A percentile compares a stretch with the other conserved stretches of the same genome.
These are phyloP conservation scores for Pelargonium myrrhifolium DNA, from an alignment of 441 rosid genomes.

Conservation along the genomic window DNA sequence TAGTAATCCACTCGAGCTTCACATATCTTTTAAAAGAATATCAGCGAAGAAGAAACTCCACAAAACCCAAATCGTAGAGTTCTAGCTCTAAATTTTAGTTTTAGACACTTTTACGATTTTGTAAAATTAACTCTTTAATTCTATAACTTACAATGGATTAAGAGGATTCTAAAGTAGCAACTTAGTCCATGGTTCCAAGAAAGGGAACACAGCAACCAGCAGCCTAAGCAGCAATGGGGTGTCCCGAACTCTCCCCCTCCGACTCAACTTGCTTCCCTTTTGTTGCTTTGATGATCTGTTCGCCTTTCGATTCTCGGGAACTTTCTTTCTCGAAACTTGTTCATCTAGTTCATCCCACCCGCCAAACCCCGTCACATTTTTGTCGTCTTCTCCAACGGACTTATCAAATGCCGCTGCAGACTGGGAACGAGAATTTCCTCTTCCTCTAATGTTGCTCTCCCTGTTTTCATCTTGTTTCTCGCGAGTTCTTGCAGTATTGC, in stretches of 20 bases:
- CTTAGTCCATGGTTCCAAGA: conserved; percentile 59
- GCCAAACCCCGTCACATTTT: conserved; percentile 32
- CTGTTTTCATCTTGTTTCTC: conserved; percentile 24
- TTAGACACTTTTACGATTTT: too few relatives aligned
- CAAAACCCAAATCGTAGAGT: too few relatives aligned
- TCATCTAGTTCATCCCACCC: conserved; percentile 84
- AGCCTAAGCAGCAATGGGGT: conserved; percentile 51
- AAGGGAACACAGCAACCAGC: conserved; percentile 64
- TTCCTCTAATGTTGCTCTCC: conserved; percentile 13
- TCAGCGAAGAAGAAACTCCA: too few relatives aligned
- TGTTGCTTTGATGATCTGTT: conserved; percentile 24
- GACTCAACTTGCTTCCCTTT: conserved; percentile 33
- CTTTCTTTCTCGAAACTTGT: conserved; percentile 19
- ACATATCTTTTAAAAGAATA: too few relatives aligned
- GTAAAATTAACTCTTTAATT: too few relatives aligned
- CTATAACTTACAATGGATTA: too few relatives aligned
- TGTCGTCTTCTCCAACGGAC: conserved; percentile 20
- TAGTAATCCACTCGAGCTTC: too few relatives aligned
- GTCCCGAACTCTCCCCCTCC: conserved; percentile 54
- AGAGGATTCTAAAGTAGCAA: conserved; percentile 53
- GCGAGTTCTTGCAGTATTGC: conserved; percentile 17
- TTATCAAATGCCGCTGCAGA: conserved; percentile 27
- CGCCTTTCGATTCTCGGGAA: conserved; percentile 11
- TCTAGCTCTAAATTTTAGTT: too few relatives aligned
- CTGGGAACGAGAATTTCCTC: conserved; percentile 60